Evolutionary conservation across 768 basidiomycete species (phyloP).

Genomic region (Tricholoma sp.): DNA sequence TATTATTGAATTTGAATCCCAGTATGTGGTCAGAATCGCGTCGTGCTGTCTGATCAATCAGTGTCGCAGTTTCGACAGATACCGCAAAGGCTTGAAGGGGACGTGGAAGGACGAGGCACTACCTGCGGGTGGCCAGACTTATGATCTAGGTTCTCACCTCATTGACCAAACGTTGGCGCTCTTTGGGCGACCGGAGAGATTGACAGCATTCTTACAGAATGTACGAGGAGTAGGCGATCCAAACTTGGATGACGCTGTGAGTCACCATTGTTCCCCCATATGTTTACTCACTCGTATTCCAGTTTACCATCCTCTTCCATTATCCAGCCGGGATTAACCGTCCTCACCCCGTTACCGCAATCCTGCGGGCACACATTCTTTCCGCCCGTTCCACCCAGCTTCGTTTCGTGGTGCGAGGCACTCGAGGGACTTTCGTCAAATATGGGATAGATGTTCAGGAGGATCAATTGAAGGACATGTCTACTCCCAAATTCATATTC

Average conservation of each 20-base stretch:
- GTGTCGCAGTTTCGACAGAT: conserved; percentile 62
- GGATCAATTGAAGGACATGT: conserved; percentile 59
- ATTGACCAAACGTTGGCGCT: conserved; percentile 73
- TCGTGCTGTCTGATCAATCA: not conserved
- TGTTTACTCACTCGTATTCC: not conserved
- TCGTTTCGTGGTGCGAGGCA: conserved; percentile 69
- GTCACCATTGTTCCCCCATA: conserved; percentile 13
- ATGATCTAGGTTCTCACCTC: conserved; percentile 76
- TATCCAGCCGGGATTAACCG: conserved; percentile 36
- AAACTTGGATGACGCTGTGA: conserved; percentile 62
- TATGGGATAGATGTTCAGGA: conserved; percentile 78
- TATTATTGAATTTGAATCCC: conserved; percentile 69
- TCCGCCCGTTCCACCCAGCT: conserved; percentile 63
- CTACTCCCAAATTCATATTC: conserved; percentile 40
- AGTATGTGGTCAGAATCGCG: conserved; percentile 38
- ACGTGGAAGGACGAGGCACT: conserved; percentile 75
- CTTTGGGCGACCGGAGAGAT: conserved; percentile 65
- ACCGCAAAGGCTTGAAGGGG: conserved; percentile 55
- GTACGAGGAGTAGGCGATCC: conserved; percentile 58
- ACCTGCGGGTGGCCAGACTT: conserved; percentile 61
- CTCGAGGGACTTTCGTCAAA: conserved; percentile 68
- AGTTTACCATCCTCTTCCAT: conserved; percentile 53
- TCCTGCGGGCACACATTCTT: conserved; percentile 63
- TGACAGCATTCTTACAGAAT: conserved; percentile 71
- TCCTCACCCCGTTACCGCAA: conserved; percentile 57